These are phyloP conservation scores for Drechslerella stenobrocha DNA, from an alignment of 2,329 filamentous ascomycete species.

Conservation along the genomic window DNA sequence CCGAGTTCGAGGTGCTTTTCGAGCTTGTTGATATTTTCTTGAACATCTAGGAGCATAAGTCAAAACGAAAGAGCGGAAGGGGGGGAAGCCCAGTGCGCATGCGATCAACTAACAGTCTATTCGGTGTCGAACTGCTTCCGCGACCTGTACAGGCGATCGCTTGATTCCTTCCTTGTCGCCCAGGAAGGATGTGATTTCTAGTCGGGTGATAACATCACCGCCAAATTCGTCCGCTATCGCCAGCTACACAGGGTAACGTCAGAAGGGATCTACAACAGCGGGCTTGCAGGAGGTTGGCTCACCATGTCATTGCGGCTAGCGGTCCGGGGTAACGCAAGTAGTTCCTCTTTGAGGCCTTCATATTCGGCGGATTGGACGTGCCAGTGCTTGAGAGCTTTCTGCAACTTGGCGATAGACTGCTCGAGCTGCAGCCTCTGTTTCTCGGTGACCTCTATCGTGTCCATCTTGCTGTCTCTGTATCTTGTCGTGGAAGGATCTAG, in stretches of 20 bases:
- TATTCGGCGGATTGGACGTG: slow-evolving; percentile 90
- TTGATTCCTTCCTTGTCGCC: slow-evolving; percentile 57
- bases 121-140: slow-evolving; percentile 70
- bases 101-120: slow-evolving; percentile 66
- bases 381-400: slow-evolving; percentile 80
- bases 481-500: slow-evolving; percentile 59
- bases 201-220: slow-evolving; percentile 66
- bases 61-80: neutral
- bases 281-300: slow-evolving; percentile 32
- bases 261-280: neutral
- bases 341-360: slow-evolving; percentile 81
- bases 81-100: neutral
- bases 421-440: slow-evolving; percentile 75
- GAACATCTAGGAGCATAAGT: slow-evolving; percentile 63
- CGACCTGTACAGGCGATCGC: slow-evolving; percentile 66
- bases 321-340: slow-evolving; percentile 63
- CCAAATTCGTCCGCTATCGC: slow-evolving; percentile 64
- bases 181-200: slow-evolving; percentile 63
- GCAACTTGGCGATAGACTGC: slow-evolving; percentile 72
- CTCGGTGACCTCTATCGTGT: slow-evolving; percentile 64
- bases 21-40: slow-evolving; percentile 74
- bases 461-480: slow-evolving; percentile 16
- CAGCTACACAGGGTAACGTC: slow-evolving; percentile 50
- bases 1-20: slow-evolving; percentile 71
- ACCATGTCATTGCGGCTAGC: slow-evolving; percentile 63